Conservation (phyloP, 805 yeast genomes). For the Cyberlindnera veronae region DNA sequence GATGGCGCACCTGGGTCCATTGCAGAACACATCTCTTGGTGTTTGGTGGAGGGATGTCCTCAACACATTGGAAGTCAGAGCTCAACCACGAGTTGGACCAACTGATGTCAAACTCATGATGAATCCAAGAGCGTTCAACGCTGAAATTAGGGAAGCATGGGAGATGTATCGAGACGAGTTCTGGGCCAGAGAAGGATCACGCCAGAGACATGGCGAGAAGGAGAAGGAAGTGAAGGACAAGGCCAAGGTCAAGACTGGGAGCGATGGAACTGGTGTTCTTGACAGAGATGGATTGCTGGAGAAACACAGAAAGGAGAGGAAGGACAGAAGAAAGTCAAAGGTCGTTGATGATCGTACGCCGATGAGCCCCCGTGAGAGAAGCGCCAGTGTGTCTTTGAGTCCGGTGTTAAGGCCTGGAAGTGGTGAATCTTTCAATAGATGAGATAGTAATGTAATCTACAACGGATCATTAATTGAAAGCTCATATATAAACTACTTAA, state of each 20-base stretch:
- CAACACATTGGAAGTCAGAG: conserved; percentile 30
- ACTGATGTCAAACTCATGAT: conserved; percentile 77
- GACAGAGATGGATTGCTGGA: conserved; percentile 32
- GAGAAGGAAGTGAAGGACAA: conserved; percentile 9
- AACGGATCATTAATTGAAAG: too few species aligned
- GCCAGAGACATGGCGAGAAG: conserved; percentile 40
- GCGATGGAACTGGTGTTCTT: conserved; percentile 12
- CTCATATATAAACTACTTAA: too few species aligned
- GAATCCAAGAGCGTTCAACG: conserved; percentile 75
- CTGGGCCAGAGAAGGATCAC: conserved; percentile 81
- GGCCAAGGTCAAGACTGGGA: conserved; percentile 10
- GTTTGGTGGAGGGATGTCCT: conserved; percentile 14
- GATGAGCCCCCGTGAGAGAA: not conserved
- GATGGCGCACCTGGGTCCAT: conserved; percentile 13
- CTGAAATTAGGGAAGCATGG: conserved; percentile 91
- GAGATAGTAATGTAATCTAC: too few species aligned
- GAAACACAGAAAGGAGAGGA: conserved; percentile 38
- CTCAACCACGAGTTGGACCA: conserved; percentile 68
- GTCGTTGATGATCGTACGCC: conserved; percentile 10
- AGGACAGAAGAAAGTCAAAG: conserved; percentile 35
- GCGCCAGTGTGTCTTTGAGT: not conserved
- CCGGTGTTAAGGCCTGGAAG: not conserved
- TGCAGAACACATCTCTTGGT: conserved; percentile 5
- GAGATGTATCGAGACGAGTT: conserved; percentile 89
- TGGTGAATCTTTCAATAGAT: too few species aligned